Percentiles rank a stretch among this genome's conserved stretches.
These are phyloP conservation scores for Botrytis elliptica DNA, from an alignment of 2,329 filamentous ascomycete genomes.

Conservation along the genomic window DNA sequence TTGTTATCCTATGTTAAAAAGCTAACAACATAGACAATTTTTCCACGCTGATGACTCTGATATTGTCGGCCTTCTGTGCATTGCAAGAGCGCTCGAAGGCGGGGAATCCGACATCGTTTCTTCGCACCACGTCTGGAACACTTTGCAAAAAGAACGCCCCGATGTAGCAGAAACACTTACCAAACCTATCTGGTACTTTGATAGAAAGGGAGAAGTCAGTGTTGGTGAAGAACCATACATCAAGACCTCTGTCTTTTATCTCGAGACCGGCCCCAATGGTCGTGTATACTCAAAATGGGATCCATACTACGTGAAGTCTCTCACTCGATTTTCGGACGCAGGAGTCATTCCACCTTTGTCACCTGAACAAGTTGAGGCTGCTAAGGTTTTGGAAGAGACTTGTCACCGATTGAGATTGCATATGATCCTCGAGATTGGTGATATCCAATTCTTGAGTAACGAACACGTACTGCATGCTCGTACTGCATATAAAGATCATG, in stretches of 20 bases:
- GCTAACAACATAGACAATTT: conserved; percentile 56
- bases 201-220: conserved; percentile 81
- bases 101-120: conserved; percentile 82
- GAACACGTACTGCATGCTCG: conserved; percentile 77
- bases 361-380: conserved; percentile 64
- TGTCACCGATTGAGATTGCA: conserved; percentile 73
- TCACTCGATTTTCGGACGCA: conserved; percentile 69
- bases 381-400: conserved; percentile 70
- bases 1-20: not conserved
- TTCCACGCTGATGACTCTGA: conserved; percentile 85
- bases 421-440: conserved; percentile 82
- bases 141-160: conserved; percentile 69
- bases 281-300: conserved; percentile 85
- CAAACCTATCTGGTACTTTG: conserved; percentile 85
- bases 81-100: conserved; percentile 74
- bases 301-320: conserved; percentile 79
- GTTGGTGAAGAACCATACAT: conserved; percentile 74
- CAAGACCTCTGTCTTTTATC: conserved; percentile 69
- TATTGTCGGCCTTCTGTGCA: conserved; percentile 79
- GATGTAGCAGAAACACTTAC: conserved; percentile 76
- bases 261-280: conserved; percentile 65
- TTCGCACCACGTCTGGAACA: conserved; percentile 79
- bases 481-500: conserved; percentile 74
- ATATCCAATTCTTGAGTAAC: conserved; percentile 85
- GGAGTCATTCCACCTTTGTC: conserved; percentile 74